phyloP scores from a whole-genome alignment of 1,139 yeast species.

The Nakaseomyces nivariensis region DNA sequence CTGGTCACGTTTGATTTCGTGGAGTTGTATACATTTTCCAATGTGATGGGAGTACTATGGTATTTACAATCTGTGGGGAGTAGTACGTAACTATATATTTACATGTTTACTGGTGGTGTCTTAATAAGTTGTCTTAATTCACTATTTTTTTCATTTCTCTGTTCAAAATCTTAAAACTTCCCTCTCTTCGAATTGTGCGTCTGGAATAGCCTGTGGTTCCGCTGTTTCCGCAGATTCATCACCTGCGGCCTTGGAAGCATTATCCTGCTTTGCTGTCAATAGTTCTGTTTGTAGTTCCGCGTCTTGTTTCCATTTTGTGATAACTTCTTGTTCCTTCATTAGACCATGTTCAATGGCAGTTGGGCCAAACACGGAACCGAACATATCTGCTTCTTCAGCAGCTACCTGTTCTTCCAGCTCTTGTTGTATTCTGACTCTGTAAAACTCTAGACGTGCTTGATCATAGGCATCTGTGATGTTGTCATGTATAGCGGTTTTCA shows the following conservation, averaged over 20 bases:
- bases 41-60: too few relatives aligned
- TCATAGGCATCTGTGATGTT: conserved; percentile 65
- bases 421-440: conserved; percentile 72
- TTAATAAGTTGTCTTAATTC: neutral
- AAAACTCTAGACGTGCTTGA: conserved; percentile 79
- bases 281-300: conserved; percentile 54
- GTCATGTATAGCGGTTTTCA: conserved; percentile 34
- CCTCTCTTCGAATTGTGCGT: neutral
- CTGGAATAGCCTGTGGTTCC: neutral
- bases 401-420: conserved; percentile 69
- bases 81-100: neutral
- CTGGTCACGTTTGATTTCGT: too few relatives aligned
- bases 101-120: neutral
- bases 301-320: conserved; percentile 63
- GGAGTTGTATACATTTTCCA: too few relatives aligned
- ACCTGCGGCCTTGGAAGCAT: conserved; percentile 29
- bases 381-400: conserved; percentile 77
- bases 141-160: too few relatives aligned
- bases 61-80: too few relatives aligned
- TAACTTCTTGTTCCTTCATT: conserved; percentile 56
- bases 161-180: neutral
- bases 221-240: neutral
- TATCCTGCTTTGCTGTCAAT: conserved; percentile 36
- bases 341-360: conserved; percentile 60
- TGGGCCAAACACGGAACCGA: conserved; percentile 63